phyloP scores from a whole-genome alignment of 495 filamentous ascomycete species.

The Xylaria longipes region DNA sequence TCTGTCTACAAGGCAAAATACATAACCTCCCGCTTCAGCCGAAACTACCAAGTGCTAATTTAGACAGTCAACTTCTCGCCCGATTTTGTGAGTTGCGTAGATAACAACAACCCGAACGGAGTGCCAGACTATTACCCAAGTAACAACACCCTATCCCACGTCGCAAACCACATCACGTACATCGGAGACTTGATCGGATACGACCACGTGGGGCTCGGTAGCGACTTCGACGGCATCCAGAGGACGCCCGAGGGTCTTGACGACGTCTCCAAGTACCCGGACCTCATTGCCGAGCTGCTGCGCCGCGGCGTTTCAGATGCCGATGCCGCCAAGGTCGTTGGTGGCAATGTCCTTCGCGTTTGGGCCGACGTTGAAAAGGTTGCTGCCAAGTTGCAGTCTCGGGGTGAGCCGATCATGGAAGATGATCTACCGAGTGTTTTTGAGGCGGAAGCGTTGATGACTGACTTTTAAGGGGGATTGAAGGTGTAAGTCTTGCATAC shows the following conservation, averaged over 20 bases:
- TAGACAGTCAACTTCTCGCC: conserved; percentile 67
- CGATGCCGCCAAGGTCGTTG: conserved; percentile 71
- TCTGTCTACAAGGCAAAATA: neutral
- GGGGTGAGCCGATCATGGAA: conserved; percentile 66
- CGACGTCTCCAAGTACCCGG: conserved; percentile 86
- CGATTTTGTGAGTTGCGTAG: conserved; percentile 75
- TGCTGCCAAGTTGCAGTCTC: conserved; percentile 63
- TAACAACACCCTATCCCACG: conserved; percentile 78
- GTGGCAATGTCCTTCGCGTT: conserved; percentile 77
- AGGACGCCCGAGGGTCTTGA: conserved; percentile 66
- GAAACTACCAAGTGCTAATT: conserved; percentile 22
- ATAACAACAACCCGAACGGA: conserved; percentile 63
- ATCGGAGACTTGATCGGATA: conserved; percentile 74
- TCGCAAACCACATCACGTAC: conserved; percentile 75
- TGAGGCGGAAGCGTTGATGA: neutral
- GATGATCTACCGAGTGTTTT: conserved; percentile 53
- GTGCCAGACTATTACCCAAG: conserved; percentile 61
- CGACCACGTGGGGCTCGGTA: conserved; percentile 76
- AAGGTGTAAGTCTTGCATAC: neutral
- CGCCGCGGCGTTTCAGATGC: conserved; percentile 68
- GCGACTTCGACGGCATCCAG: conserved; percentile 74
- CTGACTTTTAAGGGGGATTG: neutral
- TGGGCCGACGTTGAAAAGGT: conserved; percentile 76
- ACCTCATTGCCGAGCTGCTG: conserved; percentile 76
- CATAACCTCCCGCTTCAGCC: neutral